Evolutionary conservation across 208 protist species (phyloP).

Genomic region (Trypanosoma platydactyli): DNA sequence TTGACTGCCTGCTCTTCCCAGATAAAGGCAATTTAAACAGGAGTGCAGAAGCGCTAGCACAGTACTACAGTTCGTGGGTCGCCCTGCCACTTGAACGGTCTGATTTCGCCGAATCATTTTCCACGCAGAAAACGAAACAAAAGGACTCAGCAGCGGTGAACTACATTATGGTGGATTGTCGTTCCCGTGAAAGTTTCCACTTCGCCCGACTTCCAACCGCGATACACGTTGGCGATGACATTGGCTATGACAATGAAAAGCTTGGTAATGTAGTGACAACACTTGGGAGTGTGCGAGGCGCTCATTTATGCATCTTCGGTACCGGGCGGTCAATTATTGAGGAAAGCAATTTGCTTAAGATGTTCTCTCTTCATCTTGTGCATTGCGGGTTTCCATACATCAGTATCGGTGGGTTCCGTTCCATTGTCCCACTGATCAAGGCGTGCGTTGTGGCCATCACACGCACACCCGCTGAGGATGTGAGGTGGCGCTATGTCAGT

Average conservation of each 20-base stretch:
- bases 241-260: conserved; percentile 38
- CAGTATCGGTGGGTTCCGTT: conserved; percentile 80
- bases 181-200: conserved; percentile 73
- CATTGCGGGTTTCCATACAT: conserved; percentile 73
- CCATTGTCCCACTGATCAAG: conserved; percentile 69
- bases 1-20: conserved; percentile 66
- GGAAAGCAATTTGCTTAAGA: conserved; percentile 86
- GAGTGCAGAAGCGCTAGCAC: conserved; percentile 42
- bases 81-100: conserved; percentile 72
- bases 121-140: background rate
- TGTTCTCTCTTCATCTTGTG: conserved; percentile 83
- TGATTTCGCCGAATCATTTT: conserved; percentile 71
- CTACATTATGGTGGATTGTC: conserved; percentile 90
- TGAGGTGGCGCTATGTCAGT: background rate
- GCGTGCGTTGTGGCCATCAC: conserved; percentile 35
- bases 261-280: conserved; percentile 28
- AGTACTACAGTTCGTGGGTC: conserved; percentile 61
- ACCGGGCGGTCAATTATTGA: conserved; percentile 76
- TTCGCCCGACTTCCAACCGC: conserved; percentile 82
- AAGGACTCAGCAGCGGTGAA: conserved; percentile 27
- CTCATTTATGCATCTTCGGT: conserved; percentile 76
- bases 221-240: conserved; percentile 53
- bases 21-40: conserved; percentile 46
- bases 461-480: conserved; percentile 5
- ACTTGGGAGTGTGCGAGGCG: conserved; percentile 43